Conservation (phyloP, 257 asterid genomes). For the Solanum sejunctum region DNA sequence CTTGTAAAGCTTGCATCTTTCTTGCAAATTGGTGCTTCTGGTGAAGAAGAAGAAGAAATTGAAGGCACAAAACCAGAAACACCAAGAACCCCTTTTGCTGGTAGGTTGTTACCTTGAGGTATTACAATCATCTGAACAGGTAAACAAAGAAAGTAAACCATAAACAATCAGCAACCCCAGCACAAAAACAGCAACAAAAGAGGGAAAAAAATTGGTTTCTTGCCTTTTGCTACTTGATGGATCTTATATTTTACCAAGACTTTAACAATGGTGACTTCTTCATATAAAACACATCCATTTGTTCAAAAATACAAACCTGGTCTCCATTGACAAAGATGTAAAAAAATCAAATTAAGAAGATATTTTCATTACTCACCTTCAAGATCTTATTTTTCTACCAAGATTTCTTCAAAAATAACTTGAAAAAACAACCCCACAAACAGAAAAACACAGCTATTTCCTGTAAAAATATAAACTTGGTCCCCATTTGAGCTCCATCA, state of each 20-base stretch:
- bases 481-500: slow-evolving; percentile 8
- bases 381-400: not conserved
- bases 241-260: not conserved
- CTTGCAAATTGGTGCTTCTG: not conserved
- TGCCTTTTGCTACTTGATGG: slow-evolving; percentile 6
- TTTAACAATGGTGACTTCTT: not conserved
- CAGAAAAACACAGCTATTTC: not conserved
- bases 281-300: slow-evolving; percentile 8
- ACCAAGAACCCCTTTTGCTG: slow-evolving; percentile 15
- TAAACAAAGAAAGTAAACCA: not conserved
- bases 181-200: not conserved
- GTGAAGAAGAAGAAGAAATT: slow-evolving; percentile 9
- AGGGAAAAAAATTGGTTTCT: not conserved
- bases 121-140: slow-evolving; percentile 30
- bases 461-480: not conserved
- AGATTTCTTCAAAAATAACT: not conserved
- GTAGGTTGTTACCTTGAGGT: slow-evolving; percentile 22
- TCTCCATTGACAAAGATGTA: not conserved
- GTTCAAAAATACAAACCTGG: slow-evolving; percentile 3
- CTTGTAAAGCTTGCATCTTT: slow-evolving; percentile 9
- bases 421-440: not conserved
- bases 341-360: not conserved
- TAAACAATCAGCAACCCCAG: not conserved
- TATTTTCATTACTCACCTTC: not conserved
- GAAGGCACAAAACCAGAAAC: slow-evolving; percentile 16